Percentiles rank a stretch among this genome's conserved stretches.
Evolutionary conservation across 495 filamentous ascomycete species (phyloP).

Genomic region (Trichoderma parareesei): DNA sequence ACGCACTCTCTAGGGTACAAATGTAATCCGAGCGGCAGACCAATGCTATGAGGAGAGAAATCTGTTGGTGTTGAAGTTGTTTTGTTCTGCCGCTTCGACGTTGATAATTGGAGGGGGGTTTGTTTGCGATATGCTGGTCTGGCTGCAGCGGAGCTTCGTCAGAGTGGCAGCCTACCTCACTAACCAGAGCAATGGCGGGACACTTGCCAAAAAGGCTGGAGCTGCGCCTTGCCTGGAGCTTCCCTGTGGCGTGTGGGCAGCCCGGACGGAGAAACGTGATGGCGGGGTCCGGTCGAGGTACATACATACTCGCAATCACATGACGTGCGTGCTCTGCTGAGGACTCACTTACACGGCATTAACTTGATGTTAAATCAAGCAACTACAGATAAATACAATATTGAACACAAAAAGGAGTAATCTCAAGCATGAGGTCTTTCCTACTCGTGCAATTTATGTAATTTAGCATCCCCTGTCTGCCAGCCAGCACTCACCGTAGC

Average conservation of each 20-base stretch:
- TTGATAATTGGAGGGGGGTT: background rate
- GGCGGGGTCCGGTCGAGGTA: slow-evolving; percentile 5
- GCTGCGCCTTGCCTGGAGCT: background rate
- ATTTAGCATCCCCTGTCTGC: too few relatives aligned
- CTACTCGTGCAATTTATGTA: too few relatives aligned
- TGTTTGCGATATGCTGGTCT: slow-evolving; percentile 1
- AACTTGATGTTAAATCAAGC: too few relatives aligned
- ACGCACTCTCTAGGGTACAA: background rate
- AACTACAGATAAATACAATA: too few relatives aligned
- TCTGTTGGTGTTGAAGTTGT: background rate
- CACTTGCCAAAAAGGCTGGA: slow-evolving; percentile 3
- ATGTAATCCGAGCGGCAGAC: background rate
- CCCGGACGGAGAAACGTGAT: slow-evolving; percentile 7
- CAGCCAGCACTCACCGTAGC: too few relatives aligned
- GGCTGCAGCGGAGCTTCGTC: slow-evolving; percentile 9
- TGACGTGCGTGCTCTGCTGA: background rate
- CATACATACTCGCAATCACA: background rate
- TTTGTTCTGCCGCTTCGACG: slow-evolving; percentile 2
- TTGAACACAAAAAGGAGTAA: too few relatives aligned
- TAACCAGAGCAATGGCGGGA: background rate
- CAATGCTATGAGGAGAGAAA: background rate
- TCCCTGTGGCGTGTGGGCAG: slow-evolving; percentile 5
- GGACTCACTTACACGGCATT: background rate
- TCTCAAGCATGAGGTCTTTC: too few relatives aligned
- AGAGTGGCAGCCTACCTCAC: slow-evolving; percentile 8